These are phyloP conservation scores for Mycena latifolia DNA, from an alignment of 768 basidiomycete genomes.

Conservation along the genomic window DNA sequence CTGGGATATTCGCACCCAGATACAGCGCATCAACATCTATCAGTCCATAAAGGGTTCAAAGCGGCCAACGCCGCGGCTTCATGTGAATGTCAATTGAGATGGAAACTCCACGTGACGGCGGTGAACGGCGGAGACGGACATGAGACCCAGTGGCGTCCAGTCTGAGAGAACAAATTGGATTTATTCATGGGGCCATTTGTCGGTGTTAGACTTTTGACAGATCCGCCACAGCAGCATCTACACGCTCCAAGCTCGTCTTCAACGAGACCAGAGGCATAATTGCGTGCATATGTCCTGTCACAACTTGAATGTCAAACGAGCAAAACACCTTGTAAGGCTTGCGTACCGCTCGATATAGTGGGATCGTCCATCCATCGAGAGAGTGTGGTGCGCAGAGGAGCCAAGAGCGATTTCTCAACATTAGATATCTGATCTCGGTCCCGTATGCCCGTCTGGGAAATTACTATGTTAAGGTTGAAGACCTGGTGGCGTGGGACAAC, in stretches of 20 bases:
- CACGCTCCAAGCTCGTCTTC: constrained; percentile 61
- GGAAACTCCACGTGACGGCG: neutral
- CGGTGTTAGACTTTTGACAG: constrained; percentile 7
- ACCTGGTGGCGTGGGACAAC: constrained; percentile 11
- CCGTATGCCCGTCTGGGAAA: constrained; percentile 63
- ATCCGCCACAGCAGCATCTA: constrained; percentile 51
- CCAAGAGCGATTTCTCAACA: constrained; percentile 59
- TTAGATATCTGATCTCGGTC: constrained; percentile 56
- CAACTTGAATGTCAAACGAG: neutral
- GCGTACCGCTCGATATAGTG: constrained; percentile 42
- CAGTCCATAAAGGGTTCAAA: neutral
- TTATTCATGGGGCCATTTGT: too few species aligned
- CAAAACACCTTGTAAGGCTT: constrained; percentile 11
- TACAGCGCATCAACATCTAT: neutral
- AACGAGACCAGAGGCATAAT: constrained; percentile 59
- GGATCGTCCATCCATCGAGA: constrained; percentile 46
- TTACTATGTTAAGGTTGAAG: neutral
- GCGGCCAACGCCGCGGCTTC: neutral
- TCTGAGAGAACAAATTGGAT: too few species aligned
- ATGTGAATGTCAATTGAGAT: neutral
- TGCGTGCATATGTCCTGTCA: constrained; percentile 46
- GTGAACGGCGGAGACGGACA: neutral
- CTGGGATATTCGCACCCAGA: neutral
- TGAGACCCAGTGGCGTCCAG: too few species aligned
- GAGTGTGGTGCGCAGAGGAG: constrained; percentile 56